These are phyloP conservation scores for Protomyces inundatus DNA, from an alignment of 1,139 yeast species.

Conservation along the genomic window DNA sequence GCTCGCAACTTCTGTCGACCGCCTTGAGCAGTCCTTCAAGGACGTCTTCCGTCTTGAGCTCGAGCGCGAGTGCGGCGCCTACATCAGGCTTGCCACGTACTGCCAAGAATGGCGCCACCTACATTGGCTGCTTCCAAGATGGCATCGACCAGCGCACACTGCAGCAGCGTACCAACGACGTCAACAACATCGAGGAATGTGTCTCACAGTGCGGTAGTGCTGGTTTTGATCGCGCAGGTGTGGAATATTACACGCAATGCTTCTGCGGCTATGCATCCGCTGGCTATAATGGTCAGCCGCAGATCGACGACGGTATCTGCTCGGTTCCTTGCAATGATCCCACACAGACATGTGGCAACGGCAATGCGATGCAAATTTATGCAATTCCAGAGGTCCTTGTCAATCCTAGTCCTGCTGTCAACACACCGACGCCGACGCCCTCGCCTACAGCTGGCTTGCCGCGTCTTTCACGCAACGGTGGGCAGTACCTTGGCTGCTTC, in stretches of 20 bases:
- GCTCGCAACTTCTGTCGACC: too few species aligned
- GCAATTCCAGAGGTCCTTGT: not conserved
- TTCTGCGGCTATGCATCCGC: not conserved
- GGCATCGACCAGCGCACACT: not conserved
- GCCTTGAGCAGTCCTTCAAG: not conserved
- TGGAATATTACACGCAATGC: not conserved
- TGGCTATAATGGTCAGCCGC: not conserved
- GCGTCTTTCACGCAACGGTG: not conserved
- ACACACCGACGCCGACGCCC: not conserved
- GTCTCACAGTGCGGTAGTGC: not conserved
- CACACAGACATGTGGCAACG: slow-evolving; percentile 1
- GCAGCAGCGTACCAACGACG: not conserved
- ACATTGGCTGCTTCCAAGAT: not conserved
- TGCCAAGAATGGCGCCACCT: not conserved
- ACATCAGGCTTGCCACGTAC: slow-evolving; percentile 40
- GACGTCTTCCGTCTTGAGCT: not conserved
- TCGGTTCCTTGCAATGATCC: not conserved
- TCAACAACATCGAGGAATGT: not conserved
- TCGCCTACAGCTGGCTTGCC: not conserved
- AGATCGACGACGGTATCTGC: not conserved
- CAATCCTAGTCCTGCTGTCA: not conserved
- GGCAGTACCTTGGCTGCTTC: slow-evolving; percentile 8
- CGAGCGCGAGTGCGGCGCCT: slow-evolving; percentile 1
- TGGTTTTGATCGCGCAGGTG: not conserved
- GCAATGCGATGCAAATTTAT: not conserved